Evolutionary conservation across 805 yeast species (phyloP).

Genomic region (Metschnikowia hibisci): DNA sequence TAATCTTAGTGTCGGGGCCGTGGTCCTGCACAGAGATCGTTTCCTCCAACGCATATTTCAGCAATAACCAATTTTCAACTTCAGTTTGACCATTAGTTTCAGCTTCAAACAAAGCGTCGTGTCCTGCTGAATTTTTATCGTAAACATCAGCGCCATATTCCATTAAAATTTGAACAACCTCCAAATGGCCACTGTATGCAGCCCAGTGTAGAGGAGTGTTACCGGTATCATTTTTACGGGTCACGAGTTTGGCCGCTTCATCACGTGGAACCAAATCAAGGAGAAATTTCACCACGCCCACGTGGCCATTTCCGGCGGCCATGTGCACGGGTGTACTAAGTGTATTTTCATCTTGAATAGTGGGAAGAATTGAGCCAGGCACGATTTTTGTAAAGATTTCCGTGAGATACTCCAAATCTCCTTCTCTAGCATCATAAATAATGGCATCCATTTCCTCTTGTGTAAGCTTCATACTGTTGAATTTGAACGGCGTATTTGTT

Average conservation of each 20-base stretch:
- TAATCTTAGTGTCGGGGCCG: constrained; percentile 40
- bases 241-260: constrained; percentile 37
- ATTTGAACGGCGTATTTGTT: constrained; percentile 2
- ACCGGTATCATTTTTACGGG: constrained; percentile 64
- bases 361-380: constrained; percentile 34
- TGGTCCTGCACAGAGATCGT: constrained; percentile 43
- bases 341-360: constrained; percentile 60
- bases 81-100: constrained; percentile 72
- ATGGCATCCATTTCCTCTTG: constrained; percentile 83
- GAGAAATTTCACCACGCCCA: constrained; percentile 59
- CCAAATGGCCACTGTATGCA: constrained; percentile 77
- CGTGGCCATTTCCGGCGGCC: constrained; percentile 95
- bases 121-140: constrained; percentile 65
- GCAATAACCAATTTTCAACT: constrained; percentile 72
- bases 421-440: constrained; percentile 79
- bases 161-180: constrained; percentile 63
- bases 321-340: constrained; percentile 80
- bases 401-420: constrained; percentile 73
- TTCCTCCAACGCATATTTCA: constrained; percentile 65
- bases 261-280: constrained; percentile 44
- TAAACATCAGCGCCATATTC: constrained; percentile 82
- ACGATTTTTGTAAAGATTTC: constrained; percentile 61
- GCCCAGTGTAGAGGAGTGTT: constrained; percentile 98
- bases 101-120: constrained; percentile 87
- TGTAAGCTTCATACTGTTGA: constrained; percentile 28